A percentile compares a stretch with the other conserved stretches of the same genome.
These are phyloP conservation scores for Iberis pinnata DNA, from an alignment of 345 rosid species.

Conservation along the genomic window DNA sequence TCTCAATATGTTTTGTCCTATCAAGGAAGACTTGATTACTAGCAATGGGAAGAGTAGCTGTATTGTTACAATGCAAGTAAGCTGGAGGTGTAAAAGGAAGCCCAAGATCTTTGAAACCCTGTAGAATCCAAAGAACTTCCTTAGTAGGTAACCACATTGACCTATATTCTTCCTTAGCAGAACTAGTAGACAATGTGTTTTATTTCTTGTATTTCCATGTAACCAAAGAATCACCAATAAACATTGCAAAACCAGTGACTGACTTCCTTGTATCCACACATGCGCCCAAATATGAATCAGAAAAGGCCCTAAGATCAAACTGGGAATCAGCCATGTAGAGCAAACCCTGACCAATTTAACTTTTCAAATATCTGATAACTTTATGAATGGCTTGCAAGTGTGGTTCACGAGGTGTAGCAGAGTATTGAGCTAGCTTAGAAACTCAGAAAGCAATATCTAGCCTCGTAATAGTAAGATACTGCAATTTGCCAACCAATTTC, in stretches of 20 bases:
- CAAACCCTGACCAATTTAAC: background rate
- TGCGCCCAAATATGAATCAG: background rate
- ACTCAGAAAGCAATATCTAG: background rate
- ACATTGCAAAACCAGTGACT: background rate
- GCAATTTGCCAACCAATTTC: background rate
- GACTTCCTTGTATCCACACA: background rate
- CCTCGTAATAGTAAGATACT: background rate
- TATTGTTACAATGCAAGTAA: background rate
- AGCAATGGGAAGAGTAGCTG: too few species aligned
- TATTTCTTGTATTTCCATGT: background rate
- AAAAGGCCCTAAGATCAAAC: background rate
- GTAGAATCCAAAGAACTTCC: background rate
- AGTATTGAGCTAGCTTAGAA: background rate
- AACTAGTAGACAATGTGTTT: background rate
- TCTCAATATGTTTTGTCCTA: too few species aligned
- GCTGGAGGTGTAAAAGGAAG: background rate
- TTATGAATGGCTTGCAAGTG: background rate
- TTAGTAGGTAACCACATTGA: background rate
- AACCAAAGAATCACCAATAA: background rate
- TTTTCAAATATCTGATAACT: background rate
- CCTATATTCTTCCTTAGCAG: background rate
- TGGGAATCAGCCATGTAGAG: background rate
- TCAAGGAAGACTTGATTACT: too few species aligned
- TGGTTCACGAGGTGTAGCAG: too few species aligned
- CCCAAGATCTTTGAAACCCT: background rate